Evolutionary conservation across 306 rosid genomes (phyloP).

Genomic region (Morella rubra): DNA sequence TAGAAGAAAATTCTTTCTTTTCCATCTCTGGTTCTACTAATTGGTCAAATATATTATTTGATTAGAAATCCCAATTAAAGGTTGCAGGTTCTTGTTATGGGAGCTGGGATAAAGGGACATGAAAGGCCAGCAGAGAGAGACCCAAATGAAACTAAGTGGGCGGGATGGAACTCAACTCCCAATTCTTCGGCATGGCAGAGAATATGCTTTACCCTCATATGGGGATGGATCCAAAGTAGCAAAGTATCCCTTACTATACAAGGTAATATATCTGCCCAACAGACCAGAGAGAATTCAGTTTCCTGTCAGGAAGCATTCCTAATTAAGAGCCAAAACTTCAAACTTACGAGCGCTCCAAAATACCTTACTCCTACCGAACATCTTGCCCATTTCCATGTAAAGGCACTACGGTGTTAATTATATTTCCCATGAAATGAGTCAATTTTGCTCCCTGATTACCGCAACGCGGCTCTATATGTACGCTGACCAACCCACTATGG

Average conservation of each 20-base stretch:
- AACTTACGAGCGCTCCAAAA: too few relatives aligned
- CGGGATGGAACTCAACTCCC: not conserved
- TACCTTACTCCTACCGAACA: too few relatives aligned
- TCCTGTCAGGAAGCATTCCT: too few relatives aligned
- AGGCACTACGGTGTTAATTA: too few relatives aligned
- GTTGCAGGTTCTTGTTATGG: constrained; percentile 13
- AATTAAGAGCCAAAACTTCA: too few relatives aligned
- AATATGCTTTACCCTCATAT: constrained; percentile 38
- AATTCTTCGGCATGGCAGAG: constrained; percentile 22
- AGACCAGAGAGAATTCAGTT: too few relatives aligned
- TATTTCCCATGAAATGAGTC: not conserved
- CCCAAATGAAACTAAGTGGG: constrained; percentile 5
- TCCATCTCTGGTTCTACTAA: not conserved
- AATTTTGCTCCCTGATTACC: not conserved
- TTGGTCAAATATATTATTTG: too few relatives aligned
- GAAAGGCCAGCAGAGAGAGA: not conserved
- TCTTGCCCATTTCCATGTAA: too few relatives aligned
- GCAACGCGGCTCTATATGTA: not conserved
- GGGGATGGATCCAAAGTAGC: constrained; percentile 23
- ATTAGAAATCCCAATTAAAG: not conserved
- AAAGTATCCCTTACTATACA: constrained; percentile 35
- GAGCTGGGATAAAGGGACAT: constrained; percentile 1
- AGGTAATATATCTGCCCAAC: constrained; percentile 2
- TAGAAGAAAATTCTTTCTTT: not conserved
- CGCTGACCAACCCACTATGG: not conserved